These are phyloP conservation scores for Phytopythium litorale DNA, from an alignment of 352 stramenopile species.

Conservation along the genomic window DNA sequence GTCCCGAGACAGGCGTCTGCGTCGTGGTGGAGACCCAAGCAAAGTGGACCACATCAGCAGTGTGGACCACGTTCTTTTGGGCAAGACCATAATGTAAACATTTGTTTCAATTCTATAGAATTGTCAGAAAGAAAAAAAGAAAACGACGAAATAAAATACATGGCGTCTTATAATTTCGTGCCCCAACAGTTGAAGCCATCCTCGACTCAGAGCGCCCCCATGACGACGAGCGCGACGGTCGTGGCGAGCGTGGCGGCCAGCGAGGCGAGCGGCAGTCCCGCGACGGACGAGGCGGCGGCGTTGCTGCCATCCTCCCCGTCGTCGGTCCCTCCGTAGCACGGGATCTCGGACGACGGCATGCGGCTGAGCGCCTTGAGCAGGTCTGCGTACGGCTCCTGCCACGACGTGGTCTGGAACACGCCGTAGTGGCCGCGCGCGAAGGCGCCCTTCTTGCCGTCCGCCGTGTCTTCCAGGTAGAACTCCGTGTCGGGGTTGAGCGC, in stretches of 20 bases:
- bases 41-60: no score
- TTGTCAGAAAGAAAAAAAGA: no score
- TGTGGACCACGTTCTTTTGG: no score
- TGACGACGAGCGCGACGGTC: not conserved
- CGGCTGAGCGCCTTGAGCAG: constrained; percentile 40
- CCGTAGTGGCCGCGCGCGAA: constrained; percentile 58
- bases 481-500: constrained; percentile 58
- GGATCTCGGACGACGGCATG: constrained; percentile 39
- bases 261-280: not conserved
- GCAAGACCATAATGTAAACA: no score
- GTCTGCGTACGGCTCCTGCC: constrained; percentile 48
- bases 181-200: not conserved
- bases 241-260: not conserved
- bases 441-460: constrained; percentile 31
- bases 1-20: no score
- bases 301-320: constrained; percentile 13
- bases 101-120: no score
- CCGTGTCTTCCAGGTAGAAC: constrained; percentile 52
- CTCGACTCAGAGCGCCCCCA: not conserved
- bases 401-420: constrained; percentile 47
- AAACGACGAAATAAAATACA: no score
- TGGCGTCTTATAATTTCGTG: not conserved
- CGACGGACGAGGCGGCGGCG: not conserved
- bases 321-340: constrained; percentile 47
- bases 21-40: no score